Conservation (phyloP, 2,329 filamentous ascomycete genomes). For the Purpureocillium takamizusanense region DNA sequence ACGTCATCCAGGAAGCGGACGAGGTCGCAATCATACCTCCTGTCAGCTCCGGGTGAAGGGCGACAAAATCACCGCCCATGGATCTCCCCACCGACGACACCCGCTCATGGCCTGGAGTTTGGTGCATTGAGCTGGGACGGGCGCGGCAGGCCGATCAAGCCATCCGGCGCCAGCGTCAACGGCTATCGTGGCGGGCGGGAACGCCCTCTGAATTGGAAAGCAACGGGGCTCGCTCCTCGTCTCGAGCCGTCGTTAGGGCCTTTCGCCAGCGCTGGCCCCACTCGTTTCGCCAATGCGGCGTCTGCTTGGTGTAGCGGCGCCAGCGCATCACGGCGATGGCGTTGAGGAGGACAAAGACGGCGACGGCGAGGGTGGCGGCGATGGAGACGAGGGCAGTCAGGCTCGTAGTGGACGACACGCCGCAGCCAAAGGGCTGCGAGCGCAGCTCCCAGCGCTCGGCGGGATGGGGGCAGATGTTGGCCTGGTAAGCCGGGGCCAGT, state of each 20-base stretch:
- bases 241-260: constrained; percentile 1
- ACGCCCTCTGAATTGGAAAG: constrained; percentile 8
- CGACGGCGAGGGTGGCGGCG: constrained; percentile 16
- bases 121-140: no score
- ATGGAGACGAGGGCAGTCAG: constrained; percentile 18
- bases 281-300: constrained; percentile 11
- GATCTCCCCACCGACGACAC: not conserved
- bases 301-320: constrained; percentile 11
- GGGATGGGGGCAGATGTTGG: constrained; percentile 42
- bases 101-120: not conserved
- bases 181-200: not conserved
- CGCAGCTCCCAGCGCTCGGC: constrained; percentile 30
- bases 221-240: constrained; percentile 21
- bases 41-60: constrained; percentile 67
- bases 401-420: constrained; percentile 24
- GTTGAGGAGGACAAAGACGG: constrained; percentile 12
- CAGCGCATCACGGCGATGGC: constrained; percentile 9
- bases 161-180: not conserved
- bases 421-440: constrained; percentile 24
- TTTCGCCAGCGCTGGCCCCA: constrained; percentile 9
- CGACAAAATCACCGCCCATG: not conserved
- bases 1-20: constrained; percentile 60
- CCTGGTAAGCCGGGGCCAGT: constrained; percentile 40
- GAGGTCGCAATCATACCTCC: constrained; percentile 84
- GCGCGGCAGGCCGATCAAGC: no score